Percentiles rank a stretch among this genome's conserved stretches.
Conservation (phyloP, 2,329 filamentous ascomycete genomes). For the Aspergillus sp. region DNA sequence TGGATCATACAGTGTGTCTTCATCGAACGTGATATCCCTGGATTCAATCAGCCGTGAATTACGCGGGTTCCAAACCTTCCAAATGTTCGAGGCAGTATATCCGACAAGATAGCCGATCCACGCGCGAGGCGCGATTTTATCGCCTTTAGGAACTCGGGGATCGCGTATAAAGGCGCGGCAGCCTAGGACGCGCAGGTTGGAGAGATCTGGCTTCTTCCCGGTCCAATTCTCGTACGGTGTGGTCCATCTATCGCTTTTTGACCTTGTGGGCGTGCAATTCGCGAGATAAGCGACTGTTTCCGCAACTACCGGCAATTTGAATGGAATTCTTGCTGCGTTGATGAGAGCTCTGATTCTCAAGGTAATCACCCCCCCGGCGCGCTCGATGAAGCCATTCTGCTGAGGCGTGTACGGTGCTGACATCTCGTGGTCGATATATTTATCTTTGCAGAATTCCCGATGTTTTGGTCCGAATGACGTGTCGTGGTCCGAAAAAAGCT, state of each 20-base stretch:
- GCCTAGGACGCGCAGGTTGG: neutral
- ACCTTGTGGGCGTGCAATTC: neutral
- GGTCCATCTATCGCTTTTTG: neutral
- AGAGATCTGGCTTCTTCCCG: neutral
- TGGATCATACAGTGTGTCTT: neutral
- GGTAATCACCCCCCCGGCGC: too few relatives aligned
- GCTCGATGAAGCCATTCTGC: neutral
- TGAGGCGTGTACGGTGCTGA: neutral
- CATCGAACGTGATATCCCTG: neutral
- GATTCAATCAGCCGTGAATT: neutral
- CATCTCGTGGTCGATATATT: neutral
- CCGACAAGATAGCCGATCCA: conserved; percentile 1
- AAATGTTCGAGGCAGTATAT: neutral
- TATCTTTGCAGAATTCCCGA: neutral
- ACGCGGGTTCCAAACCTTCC: neutral
- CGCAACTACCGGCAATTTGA: neutral
- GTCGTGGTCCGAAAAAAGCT: neutral
- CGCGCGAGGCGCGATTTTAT: neutral
- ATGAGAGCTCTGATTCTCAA: too few relatives aligned
- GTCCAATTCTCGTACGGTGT: neutral
- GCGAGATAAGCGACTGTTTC: neutral
- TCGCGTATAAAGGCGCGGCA: neutral
- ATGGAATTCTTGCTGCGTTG: neutral
- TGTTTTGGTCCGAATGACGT: neutral
- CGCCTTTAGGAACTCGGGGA: neutral